Evolutionary conservation across 139 green algal species (phyloP).

Genomic region (Pedinophyceae sp.): DNA sequence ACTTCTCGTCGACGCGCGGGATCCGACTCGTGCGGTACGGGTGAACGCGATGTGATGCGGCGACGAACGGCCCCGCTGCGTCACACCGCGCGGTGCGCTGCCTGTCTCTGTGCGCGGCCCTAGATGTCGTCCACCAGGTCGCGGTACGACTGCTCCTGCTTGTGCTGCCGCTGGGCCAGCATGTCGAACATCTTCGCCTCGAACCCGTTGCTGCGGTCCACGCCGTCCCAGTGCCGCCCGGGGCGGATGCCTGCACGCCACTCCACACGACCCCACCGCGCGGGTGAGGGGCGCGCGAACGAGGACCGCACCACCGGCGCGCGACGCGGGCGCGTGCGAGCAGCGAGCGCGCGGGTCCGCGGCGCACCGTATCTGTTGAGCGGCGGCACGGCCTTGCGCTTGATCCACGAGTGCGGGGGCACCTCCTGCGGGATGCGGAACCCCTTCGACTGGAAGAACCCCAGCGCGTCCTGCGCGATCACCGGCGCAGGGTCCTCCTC

Average conservation of each 20-base stretch:
- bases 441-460: conserved; percentile 22
- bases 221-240: conserved; percentile 92
- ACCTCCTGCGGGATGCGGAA: conserved; percentile 83
- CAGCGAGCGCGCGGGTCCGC: too few relatives aligned
- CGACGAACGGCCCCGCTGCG: too few relatives aligned
- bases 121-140: too few relatives aligned
- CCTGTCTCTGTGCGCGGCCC: too few relatives aligned
- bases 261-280: neutral
- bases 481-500: conserved; percentile 13
- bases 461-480: conserved; percentile 18
- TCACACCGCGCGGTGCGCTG: too few relatives aligned
- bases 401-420: conserved; percentile 83
- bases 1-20: too few relatives aligned
- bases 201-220: conserved; percentile 87
- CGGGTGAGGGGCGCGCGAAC: neutral
- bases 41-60: too few relatives aligned
- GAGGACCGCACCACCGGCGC: neutral
- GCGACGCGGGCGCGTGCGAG: neutral
- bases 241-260: conserved; percentile 75
- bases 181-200: conserved; percentile 61
- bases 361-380: conserved; percentile 85
- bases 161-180: neutral
- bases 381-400: conserved; percentile 47
- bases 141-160: neutral
- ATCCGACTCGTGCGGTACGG: too few relatives aligned